phyloP scores from a whole-genome alignment of 805 yeast species.

The Candida sanyiensis region DNA sequence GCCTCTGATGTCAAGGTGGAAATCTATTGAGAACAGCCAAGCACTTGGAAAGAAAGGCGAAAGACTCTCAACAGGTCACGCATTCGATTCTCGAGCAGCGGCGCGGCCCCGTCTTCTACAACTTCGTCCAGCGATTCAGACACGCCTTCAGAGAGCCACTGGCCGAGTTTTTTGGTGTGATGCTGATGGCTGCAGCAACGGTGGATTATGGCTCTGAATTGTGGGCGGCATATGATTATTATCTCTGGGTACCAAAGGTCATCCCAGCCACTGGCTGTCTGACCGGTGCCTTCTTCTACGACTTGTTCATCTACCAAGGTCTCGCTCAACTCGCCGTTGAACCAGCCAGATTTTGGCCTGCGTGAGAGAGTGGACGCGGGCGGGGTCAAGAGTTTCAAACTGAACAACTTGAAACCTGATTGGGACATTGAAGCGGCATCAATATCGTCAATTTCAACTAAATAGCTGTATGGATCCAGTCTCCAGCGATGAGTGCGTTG shows the following conservation, averaged over 20 bases:
- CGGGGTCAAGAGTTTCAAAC: slow-evolving; percentile 16
- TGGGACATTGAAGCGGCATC: slow-evolving; percentile 15
- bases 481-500: slow-evolving; percentile 25
- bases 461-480: slow-evolving; percentile 23
- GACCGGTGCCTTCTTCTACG: slow-evolving; percentile 46
- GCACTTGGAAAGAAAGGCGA: too few relatives aligned
- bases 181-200: slow-evolving; percentile 35
- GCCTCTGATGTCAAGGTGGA: too few relatives aligned
- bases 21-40: too few relatives aligned
- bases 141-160: background rate
- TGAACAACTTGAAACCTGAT: slow-evolving; percentile 21
- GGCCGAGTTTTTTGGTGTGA: background rate
- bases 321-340: slow-evolving; percentile 46
- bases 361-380: slow-evolving; percentile 13
- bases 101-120: too few relatives aligned
- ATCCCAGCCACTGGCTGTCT: slow-evolving; percentile 44
- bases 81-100: too few relatives aligned
- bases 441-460: too few relatives aligned
- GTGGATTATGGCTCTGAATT: slow-evolving; percentile 40
- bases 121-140: background rate
- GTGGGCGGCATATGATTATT: slow-evolving; percentile 36
- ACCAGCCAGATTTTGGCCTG: slow-evolving; percentile 34
- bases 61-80: too few relatives aligned
- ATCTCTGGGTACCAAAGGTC: slow-evolving; percentile 48
- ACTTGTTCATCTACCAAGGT: slow-evolving; percentile 45